Evolutionary conservation across 1,284 basidiomycete species (phyloP).

Genomic region (Cryptococcus jaspeensis): DNA sequence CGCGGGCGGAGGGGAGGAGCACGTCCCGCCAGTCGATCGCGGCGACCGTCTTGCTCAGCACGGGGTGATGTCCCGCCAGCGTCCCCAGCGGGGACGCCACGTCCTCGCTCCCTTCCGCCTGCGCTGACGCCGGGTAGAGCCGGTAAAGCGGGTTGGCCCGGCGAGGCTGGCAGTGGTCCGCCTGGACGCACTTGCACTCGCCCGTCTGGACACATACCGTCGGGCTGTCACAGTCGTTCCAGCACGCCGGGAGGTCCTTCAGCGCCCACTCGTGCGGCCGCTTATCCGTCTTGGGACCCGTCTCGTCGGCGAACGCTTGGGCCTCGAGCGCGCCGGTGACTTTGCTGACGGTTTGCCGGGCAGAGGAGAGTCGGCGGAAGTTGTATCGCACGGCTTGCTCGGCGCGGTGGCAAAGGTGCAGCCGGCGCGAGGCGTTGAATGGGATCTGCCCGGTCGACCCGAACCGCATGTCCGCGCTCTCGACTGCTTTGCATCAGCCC

Average conservation of each 20-base stretch:
- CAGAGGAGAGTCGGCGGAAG: conserved; percentile 12
- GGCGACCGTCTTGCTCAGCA: conserved; percentile 29
- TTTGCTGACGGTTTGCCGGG: conserved; percentile 27
- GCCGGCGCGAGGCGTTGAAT: conserved; percentile 43
- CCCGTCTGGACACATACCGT: conserved; percentile 51
- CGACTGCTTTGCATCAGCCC: conserved; percentile 22
- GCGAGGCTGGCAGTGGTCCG: conserved; percentile 40
- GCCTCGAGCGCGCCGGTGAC: conserved; percentile 14
- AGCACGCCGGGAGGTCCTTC: conserved; percentile 45
- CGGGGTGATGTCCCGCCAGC: conserved; percentile 23
- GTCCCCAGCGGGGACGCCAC: conserved; percentile 25
- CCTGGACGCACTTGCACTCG: conserved; percentile 48
- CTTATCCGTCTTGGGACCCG: conserved; percentile 5
- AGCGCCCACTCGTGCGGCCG: conserved; percentile 41
- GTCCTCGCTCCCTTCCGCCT: background rate
- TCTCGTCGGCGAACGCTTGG: conserved; percentile 7
- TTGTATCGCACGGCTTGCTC: conserved; percentile 31
- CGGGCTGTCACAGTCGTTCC: conserved; percentile 50
- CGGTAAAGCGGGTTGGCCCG: conserved; percentile 39
- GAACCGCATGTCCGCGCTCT: conserved; percentile 46
- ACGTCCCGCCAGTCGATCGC: conserved; percentile 43
- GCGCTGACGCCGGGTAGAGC: conserved; percentile 13
- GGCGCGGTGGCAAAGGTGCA: conserved; percentile 39
- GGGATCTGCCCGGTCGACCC: conserved; percentile 45
- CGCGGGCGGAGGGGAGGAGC: conserved; percentile 43